Percentiles rank a stretch among this genome's conserved stretches.
phyloP scores from a whole-genome alignment of 495 filamentous ascomycete genomes.

The Aspergillus kassunensis region DNA sequence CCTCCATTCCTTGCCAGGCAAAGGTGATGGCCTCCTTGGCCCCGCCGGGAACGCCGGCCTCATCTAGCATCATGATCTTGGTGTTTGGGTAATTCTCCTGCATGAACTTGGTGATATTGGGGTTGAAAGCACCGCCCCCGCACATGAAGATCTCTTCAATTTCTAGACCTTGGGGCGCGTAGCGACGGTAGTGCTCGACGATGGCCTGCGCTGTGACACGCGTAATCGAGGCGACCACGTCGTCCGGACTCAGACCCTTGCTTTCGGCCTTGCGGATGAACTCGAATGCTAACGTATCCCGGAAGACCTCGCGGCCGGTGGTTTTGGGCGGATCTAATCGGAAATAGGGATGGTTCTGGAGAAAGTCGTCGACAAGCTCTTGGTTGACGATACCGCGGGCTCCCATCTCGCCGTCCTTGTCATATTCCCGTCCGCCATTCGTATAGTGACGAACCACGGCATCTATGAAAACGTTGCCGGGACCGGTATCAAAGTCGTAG shows the following conservation, averaged over 20 bases:
- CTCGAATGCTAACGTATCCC: slow-evolving; percentile 47
- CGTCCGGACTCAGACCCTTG: slow-evolving; percentile 41
- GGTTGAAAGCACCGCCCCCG: slow-evolving; percentile 55
- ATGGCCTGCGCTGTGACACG: slow-evolving; percentile 55
- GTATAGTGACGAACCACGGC: slow-evolving; percentile 36
- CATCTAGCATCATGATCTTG: slow-evolving; percentile 50
- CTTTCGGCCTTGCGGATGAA: slow-evolving; percentile 43
- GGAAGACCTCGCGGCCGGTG: slow-evolving; percentile 55
- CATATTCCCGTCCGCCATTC: slow-evolving; percentile 30
- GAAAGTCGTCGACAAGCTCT: slow-evolving; percentile 50
- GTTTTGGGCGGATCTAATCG: slow-evolving; percentile 50
- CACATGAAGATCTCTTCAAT: slow-evolving; percentile 57
- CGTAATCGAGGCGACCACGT: slow-evolving; percentile 53
- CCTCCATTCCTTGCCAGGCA: slow-evolving; percentile 54
- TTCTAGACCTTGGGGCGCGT: slow-evolving; percentile 37
- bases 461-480: slow-evolving; percentile 41
- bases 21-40: slow-evolving; percentile 59
- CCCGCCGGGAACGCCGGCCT: slow-evolving; percentile 48
- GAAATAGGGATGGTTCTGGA: slow-evolving; percentile 45
- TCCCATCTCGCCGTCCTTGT: slow-evolving; percentile 49
- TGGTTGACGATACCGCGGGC: slow-evolving; percentile 49
- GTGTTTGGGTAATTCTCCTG: slow-evolving; percentile 45
- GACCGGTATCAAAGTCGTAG: slow-evolving; percentile 51
- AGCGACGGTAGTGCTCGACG: slow-evolving; percentile 51
- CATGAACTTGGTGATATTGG: slow-evolving; percentile 51